These are phyloP conservation scores for Lentinula sp. DNA, from an alignment of 768 basidiomycete species.

Conservation along the genomic window DNA sequence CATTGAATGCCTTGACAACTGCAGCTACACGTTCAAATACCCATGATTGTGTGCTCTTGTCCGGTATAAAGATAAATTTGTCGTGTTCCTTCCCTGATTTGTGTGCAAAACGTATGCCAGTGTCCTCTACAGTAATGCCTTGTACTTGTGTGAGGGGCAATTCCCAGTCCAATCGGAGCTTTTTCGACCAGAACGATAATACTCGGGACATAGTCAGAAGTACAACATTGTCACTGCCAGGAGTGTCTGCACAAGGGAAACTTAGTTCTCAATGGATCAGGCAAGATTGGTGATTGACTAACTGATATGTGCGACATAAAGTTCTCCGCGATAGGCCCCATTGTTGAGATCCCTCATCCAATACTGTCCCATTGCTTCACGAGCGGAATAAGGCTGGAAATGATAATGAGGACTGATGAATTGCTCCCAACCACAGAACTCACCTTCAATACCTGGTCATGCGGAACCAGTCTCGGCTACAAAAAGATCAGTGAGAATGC, in stretches of 20 bases:
- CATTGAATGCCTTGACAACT: constrained; percentile 75
- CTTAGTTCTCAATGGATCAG: background rate
- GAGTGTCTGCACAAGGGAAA: constrained; percentile 43
- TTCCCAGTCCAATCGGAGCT: constrained; percentile 86
- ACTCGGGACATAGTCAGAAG: constrained; percentile 76
- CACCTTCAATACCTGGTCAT: constrained; percentile 85
- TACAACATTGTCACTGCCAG: constrained; percentile 75
- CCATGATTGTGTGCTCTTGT: constrained; percentile 71
- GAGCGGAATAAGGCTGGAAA: constrained; percentile 74
- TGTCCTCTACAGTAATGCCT: constrained; percentile 85
- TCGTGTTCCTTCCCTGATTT: constrained; percentile 72
- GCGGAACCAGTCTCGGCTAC: constrained; percentile 79
- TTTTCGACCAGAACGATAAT: constrained; percentile 80
- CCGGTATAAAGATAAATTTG: constrained; percentile 70
- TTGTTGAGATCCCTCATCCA: constrained; percentile 96
- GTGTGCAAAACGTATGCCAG: constrained; percentile 82
- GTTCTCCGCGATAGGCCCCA: constrained; percentile 77
- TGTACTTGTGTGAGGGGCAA: constrained; percentile 81
- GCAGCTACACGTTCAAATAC: constrained; percentile 73
- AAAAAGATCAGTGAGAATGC: background rate
- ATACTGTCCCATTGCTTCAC: constrained; percentile 90
- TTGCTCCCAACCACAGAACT: background rate
- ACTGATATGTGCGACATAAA: constrained; percentile 92
- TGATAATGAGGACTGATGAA: constrained; percentile 1
- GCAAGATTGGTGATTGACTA: constrained; percentile 17